Percentiles rank a stretch among this genome's conserved stretches.
Evolutionary conservation across 1,284 basidiomycete species (phyloP).

Genomic region (Rhodotorula sp.): DNA sequence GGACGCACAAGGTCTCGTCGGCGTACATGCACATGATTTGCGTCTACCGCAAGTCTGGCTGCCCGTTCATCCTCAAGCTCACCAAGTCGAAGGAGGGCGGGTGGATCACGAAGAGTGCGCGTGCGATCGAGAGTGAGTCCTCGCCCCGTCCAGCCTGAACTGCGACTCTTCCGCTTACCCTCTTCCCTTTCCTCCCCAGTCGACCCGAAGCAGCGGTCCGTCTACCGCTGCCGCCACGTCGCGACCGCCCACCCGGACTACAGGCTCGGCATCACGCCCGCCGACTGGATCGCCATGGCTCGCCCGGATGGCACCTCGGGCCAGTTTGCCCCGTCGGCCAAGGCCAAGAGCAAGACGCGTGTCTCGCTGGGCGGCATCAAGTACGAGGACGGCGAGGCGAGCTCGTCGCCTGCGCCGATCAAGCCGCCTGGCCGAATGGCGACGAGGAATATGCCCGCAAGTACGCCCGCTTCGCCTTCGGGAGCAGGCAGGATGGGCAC

Average conservation of each 20-base stretch:
- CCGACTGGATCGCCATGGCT: neutral
- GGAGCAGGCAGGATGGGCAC: neutral
- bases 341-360: neutral
- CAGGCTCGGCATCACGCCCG: neutral
- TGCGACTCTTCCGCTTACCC: neutral
- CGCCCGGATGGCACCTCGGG: too few species aligned
- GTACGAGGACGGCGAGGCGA: too few species aligned
- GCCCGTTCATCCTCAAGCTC: slow-evolving; percentile 35
- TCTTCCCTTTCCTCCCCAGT: neutral
- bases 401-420: too few species aligned
- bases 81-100: slow-evolving; percentile 34
- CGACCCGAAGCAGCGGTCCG: slow-evolving; percentile 16
- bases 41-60: slow-evolving; percentile 30
- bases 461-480: too few species aligned
- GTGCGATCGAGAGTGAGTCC: slow-evolving; percentile 1
- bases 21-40: slow-evolving; percentile 40
- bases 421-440: too few species aligned
- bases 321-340: neutral
- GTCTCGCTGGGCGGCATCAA: too few species aligned
- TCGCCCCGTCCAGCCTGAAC: neutral
- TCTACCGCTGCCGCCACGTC: slow-evolving; percentile 19
- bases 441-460: too few species aligned
- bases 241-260: slow-evolving; percentile 8
- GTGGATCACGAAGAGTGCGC: slow-evolving; percentile 23
- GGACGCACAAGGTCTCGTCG: slow-evolving; percentile 28